Evolutionary conservation across 768 basidiomycete species (phyloP).

Genomic region (Phylloporus scabripes): DNA sequence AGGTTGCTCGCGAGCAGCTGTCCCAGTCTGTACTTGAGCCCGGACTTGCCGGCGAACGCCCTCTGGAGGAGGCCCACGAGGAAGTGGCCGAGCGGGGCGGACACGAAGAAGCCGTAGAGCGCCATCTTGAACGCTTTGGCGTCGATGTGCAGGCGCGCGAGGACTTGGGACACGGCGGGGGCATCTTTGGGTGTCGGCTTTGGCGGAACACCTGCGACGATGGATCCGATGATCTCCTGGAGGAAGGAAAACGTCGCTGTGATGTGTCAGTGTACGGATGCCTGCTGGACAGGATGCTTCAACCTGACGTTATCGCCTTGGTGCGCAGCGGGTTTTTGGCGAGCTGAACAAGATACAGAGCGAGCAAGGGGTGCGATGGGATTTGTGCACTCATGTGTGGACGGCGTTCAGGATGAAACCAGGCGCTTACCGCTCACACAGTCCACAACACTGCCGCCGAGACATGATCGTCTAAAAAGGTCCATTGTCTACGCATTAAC

Average conservation of each 20-base stretch:
- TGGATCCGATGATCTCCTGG: conserved; percentile 78
- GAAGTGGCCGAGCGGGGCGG: conserved; percentile 74
- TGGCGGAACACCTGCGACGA: conserved; percentile 57
- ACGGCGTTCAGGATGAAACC: background rate
- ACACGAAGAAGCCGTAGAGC: conserved; percentile 75
- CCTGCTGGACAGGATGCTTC: conserved; percentile 6
- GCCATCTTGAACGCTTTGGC: conserved; percentile 78
- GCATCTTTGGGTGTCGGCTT: conserved; percentile 48
- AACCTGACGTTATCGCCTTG: conserved; percentile 73
- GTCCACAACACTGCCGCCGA: background rate
- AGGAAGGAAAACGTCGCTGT: conserved; percentile 55
- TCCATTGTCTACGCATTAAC: background rate
- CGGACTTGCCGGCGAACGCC: conserved; percentile 69
- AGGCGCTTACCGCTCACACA: background rate
- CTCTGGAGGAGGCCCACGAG: conserved; percentile 70
- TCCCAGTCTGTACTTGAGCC: conserved; percentile 54
- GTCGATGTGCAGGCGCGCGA: conserved; percentile 57
- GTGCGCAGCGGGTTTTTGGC: conserved; percentile 68
- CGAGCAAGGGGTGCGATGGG: conserved; percentile 45
- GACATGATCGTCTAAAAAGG: background rate
- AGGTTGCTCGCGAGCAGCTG: conserved; percentile 77
- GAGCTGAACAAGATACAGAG: conserved; percentile 67
- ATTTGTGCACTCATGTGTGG: conserved; percentile 36
- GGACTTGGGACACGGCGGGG: conserved; percentile 44
- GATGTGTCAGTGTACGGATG: background rate